A percentile compares a stretch with the other conserved stretches of the same genome.
Conservation (phyloP, 306 rosid genomes). For the Prunus armeniaca region DNA sequence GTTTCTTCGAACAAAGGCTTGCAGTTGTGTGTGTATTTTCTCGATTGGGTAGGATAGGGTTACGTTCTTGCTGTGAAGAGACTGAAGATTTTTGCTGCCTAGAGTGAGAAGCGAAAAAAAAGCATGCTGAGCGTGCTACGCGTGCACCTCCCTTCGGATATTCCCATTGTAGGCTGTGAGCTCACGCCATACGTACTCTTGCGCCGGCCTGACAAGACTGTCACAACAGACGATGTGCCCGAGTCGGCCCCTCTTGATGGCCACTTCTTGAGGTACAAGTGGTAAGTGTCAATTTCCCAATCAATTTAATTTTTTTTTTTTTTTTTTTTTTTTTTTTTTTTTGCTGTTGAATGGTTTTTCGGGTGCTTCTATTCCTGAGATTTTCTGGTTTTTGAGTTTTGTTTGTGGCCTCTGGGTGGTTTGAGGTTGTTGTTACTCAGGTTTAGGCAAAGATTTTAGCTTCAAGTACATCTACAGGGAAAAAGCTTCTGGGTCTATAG, state of each 20-base stretch:
- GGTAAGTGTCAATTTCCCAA: conserved; percentile 44
- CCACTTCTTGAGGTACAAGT: conserved; percentile 82
- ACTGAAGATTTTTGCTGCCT: conserved; percentile 3
- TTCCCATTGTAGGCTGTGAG: conserved; percentile 97
- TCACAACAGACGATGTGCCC: conserved; percentile 68
- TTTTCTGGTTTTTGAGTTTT: not conserved
- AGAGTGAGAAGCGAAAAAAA: conserved; percentile 38
- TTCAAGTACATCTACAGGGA: not conserved
- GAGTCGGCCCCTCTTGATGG: conserved; percentile 78
- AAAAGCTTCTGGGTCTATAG: not conserved
- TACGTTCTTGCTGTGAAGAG: conserved; percentile 32
- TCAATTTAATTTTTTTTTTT: not conserved
- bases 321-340: not conserved
- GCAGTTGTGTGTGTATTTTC: conserved; percentile 19
- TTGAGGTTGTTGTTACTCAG: no score
- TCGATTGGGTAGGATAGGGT: conserved; percentile 43
- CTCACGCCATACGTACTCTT: conserved; percentile 91
- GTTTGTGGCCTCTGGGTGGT: not conserved
- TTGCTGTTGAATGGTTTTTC: not conserved
- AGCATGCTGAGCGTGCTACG: conserved; percentile 97
- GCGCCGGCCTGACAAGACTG: conserved; percentile 60
- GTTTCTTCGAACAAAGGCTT: conserved; percentile 24
- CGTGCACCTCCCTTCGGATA: conserved; percentile 93
- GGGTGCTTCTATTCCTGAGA: not conserved
- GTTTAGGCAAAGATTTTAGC: not conserved